phyloP scores from a whole-genome alignment of 2,329 filamentous ascomycete species.

The Aureobasidium sp. region DNA sequence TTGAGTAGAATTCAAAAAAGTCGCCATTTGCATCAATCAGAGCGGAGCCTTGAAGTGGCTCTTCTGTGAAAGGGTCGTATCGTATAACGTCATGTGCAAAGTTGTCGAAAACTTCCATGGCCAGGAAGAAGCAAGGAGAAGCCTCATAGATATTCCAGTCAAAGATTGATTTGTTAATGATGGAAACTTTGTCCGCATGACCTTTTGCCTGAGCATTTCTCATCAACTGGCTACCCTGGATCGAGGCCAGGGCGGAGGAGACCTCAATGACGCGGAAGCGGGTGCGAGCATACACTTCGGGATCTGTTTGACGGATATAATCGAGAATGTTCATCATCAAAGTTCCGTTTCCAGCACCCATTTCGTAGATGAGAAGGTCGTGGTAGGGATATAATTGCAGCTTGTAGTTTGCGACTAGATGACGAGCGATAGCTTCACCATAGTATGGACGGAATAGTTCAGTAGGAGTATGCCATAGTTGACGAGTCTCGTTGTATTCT shows the following conservation, averaged over 20 bases:
- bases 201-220: conserved; percentile 61
- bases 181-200: conserved; percentile 80
- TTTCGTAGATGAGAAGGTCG: conserved; percentile 96
- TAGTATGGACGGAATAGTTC: conserved; percentile 96
- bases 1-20: conserved; percentile 90
- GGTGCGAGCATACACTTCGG: conserved; percentile 87
- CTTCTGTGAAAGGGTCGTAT: conserved; percentile 74
- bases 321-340: conserved; percentile 98
- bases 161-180: conserved; percentile 91
- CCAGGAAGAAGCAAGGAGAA: conserved; percentile 92
- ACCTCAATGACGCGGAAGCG: conserved; percentile 97
- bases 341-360: conserved; percentile 94
- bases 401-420: conserved; percentile 93
- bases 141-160: conserved; percentile 87
- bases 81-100: conserved; percentile 92
- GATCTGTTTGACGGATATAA: conserved; percentile 83
- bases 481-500: conserved; percentile 66
- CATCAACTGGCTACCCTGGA: conserved; percentile 67
- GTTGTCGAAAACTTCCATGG: conserved; percentile 97
- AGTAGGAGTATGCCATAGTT: conserved; percentile 97
- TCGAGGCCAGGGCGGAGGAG: conserved; percentile 66
- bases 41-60: conserved; percentile 80
- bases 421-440: conserved; percentile 92
- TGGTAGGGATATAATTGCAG: conserved; percentile 90
- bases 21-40: conserved; percentile 79